Base-by-base conservation (phyloP, 2,329 filamentous ascomycete species). In the Nemania diffusa region DNA sequence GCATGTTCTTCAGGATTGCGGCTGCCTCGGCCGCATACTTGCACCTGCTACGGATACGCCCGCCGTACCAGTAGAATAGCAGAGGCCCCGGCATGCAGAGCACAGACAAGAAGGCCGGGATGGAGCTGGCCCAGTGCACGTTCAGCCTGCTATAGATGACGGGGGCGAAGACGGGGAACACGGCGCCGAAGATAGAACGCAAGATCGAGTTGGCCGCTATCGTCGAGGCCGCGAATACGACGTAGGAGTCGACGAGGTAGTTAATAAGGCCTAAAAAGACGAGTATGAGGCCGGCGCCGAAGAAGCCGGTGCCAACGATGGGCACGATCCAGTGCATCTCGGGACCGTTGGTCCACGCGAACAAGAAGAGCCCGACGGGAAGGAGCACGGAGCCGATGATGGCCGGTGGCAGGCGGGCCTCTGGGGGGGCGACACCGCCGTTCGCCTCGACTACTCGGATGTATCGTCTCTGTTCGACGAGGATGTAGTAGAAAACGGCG, bases 21-120 rank as follows among this genome's bases (percentile, higher is more conserved):
- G n/a, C n/a, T n/a, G n/a, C n/a, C n/a, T n/a, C n/a, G n/a, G n/a
- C n/a, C n/a, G n/a, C n/a, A n/a, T n/a, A n/a, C n/a, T n/a, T n/a
- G n/a, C n/a, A n/a, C n/a, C n/a, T n/a, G n/a, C n/a, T n/a, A n/a
- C n/a, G n/a, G n/a, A n/a, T n/a, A n/a, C n/a, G n/a, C n/a, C n/a
- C n/a, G n/a, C n/a, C n/a, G n/a, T n/a, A n/a, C 24, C 20, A 11
- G 7, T 32, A 91, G 78, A 94, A 92, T n/a, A 94, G 77, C 78
- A 92, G 90, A 0, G 91, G 91, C 73, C 91, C 89, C 0, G 91
- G 91, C 17, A 92, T 81, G 78, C 91, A 93, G 13, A 84, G 85
- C 1, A 93, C 78, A 0, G 90, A 86, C 1, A 94, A 81, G 79
- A 94, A 94, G 0, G 88, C 92, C 0, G 91, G 91, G 11, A 94